phyloP scores from a whole-genome alignment of 768 basidiomycete species.

The Cystobasidium ongulense region DNA sequence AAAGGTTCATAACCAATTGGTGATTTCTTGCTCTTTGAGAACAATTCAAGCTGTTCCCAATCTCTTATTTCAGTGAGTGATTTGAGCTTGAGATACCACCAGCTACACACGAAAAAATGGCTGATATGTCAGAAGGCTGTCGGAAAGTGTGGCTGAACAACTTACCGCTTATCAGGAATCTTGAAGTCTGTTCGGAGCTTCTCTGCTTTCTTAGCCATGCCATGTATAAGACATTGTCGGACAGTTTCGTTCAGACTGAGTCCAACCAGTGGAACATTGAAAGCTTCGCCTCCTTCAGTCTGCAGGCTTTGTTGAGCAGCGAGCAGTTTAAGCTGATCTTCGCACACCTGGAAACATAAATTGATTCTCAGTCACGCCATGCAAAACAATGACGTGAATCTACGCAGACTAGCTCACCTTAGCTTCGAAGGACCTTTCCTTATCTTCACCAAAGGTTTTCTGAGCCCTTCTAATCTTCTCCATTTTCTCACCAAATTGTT shows the following conservation, averaged over 20 bases:
- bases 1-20: constrained; percentile 94
- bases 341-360: constrained; percentile 66
- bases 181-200: constrained; percentile 81
- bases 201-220: constrained; percentile 78
- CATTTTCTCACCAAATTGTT: constrained; percentile 69
- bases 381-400: neutral
- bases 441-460: constrained; percentile 91
- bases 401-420: constrained; percentile 32
- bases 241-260: constrained; percentile 81
- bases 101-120: no score
- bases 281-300: constrained; percentile 59
- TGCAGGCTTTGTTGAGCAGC: constrained; percentile 76
- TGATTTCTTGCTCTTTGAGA: constrained; percentile 76
- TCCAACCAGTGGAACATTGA: constrained; percentile 65
- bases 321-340: constrained; percentile 71
- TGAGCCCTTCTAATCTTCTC: constrained; percentile 69
- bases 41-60: constrained; percentile 75
- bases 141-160: neutral
- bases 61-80: constrained; percentile 70
- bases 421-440: constrained; percentile 72
- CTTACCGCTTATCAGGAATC: constrained; percentile 85
- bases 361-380: neutral
- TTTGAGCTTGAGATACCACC: constrained; percentile 86
- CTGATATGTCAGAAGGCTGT: neutral
- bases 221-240: constrained; percentile 63